Evolutionary conservation across 1,139 yeast genomes (phyloP).

Genomic region (Geotrichum restrictum): DNA sequence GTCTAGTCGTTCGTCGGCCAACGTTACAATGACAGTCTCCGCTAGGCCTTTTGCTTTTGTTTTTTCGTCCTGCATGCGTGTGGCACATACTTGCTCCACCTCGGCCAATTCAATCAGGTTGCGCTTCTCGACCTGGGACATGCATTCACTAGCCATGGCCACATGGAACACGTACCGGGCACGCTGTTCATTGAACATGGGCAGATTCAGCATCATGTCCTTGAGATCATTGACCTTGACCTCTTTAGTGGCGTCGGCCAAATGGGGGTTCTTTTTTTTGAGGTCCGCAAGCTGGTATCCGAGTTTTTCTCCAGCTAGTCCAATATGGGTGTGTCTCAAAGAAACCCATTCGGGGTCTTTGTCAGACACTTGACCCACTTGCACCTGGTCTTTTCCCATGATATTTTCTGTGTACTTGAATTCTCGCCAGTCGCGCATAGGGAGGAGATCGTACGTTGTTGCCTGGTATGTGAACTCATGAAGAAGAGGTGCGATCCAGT

Average conservation of each 20-base stretch:
- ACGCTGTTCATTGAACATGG: constrained; percentile 41
- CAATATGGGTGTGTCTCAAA: constrained; percentile 70
- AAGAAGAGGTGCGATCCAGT: constrained; percentile 74
- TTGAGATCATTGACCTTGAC: constrained; percentile 41
- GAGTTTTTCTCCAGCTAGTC: constrained; percentile 67
- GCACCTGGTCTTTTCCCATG: constrained; percentile 50
- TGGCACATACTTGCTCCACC: constrained; percentile 62
- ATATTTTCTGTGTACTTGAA: constrained; percentile 58
- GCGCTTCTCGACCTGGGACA: constrained; percentile 36
- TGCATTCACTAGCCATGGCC: constrained; percentile 42
- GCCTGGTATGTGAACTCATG: constrained; percentile 94
- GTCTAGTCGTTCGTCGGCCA: constrained; percentile 49
- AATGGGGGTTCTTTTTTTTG: constrained; percentile 63
- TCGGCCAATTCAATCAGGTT: constrained; percentile 37
- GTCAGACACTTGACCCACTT: constrained; percentile 52
- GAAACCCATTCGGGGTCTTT: constrained; percentile 72
- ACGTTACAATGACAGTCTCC: constrained; percentile 57
- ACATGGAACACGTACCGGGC: constrained; percentile 41
- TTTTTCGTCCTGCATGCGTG: constrained; percentile 70
- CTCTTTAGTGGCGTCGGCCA: constrained; percentile 35
- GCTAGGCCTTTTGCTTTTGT: constrained; percentile 56
- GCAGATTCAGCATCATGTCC: constrained; percentile 42
- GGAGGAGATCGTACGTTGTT: constrained; percentile 71
- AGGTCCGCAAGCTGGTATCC: constrained; percentile 61
- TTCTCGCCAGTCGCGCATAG: constrained; percentile 45